phyloP scores from a whole-genome alignment of 768 basidiomycete species.

The Suillus luteus region DNA sequence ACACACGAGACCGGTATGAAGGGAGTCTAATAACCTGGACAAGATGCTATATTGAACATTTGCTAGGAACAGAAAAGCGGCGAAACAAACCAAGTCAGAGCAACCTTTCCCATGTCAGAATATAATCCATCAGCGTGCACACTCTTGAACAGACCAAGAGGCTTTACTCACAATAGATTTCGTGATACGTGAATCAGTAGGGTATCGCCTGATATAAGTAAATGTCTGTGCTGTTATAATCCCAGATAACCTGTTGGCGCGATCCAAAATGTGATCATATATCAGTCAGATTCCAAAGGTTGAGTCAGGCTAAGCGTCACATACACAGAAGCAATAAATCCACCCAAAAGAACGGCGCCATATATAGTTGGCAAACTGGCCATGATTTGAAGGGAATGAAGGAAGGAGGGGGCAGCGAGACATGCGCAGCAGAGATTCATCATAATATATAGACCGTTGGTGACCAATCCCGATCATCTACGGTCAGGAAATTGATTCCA shows the following conservation, averaged over 20 bases:
- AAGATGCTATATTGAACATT: background rate
- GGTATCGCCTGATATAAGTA: slow-evolving; percentile 33
- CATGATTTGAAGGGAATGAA: slow-evolving; percentile 7
- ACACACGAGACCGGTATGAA: slow-evolving; percentile 44
- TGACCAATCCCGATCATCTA: background rate
- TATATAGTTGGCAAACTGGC: slow-evolving; percentile 21
- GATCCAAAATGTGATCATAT: background rate
- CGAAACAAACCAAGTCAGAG: slow-evolving; percentile 24
- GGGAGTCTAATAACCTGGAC: slow-evolving; percentile 37
- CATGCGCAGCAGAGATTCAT: background rate
- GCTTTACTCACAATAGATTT: slow-evolving; percentile 27
- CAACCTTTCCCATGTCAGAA: slow-evolving; percentile 21
- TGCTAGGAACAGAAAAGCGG: background rate
- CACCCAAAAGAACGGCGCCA: slow-evolving; percentile 33
- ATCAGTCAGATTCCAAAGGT: background rate
- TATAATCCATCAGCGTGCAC: background rate
- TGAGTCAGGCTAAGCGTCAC: background rate
- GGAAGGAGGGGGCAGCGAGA: background rate
- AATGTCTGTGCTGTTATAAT: slow-evolving; percentile 30
- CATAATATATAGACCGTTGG: background rate
- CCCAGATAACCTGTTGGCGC: slow-evolving; percentile 26
- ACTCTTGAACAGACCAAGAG: background rate
- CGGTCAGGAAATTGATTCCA: background rate
- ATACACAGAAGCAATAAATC: slow-evolving; percentile 32
- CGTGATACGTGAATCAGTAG: slow-evolving; percentile 20